Base-by-base conservation (phyloP, 2,329 filamentous ascomycete species). In the Aquanectria penicillioides region DNA sequence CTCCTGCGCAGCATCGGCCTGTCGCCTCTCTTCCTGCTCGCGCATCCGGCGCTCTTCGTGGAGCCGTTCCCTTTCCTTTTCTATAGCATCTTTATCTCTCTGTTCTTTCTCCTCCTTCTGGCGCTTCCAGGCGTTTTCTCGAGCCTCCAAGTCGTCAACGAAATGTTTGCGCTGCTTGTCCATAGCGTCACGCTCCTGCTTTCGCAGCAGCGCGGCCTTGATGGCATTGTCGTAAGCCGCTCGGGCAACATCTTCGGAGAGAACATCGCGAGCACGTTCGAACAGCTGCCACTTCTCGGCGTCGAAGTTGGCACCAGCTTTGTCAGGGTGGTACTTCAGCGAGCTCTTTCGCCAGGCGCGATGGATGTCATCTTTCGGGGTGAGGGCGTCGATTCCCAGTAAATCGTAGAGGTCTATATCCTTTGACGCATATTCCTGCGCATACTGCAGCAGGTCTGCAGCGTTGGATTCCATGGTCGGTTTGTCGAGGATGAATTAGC, bases 261-360 rank as follows among this genome's bases (percentile, higher is more conserved):
- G 86, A 2, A 97, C 86, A 76, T 96, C 93, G 72, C 92, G 88
- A n/a, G 93, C 94, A 61, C 91, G 90, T 71, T 93, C 91, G 57
- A 97, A 88, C 1, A 91, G 82, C 75, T 97, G 91, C 81, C 96
- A 98, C 70, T 91, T 91, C 54, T 89, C 88, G 40, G 92, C 83
- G 66, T 95, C 92, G 68, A 90, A 92, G 31, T 83, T 80, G 49
- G 86, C 87, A 63, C 89, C 86, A 53, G 94, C 89, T 78, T 97
- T 97, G 83, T 98, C 94, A 1, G 94, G 94, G 75, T 98, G 94
- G 80, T 94, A 93, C 71, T 92, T 93, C n/a, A 97, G 82, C 4
- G 93, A 93, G 25, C 89, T 89, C 69, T 92, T 91, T 58, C 93
- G 87, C 82, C 94, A 97, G 38, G 92, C 93, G 66, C 90, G 88